A percentile compares a stretch with the other conserved stretches of the same genome.
phyloP scores from a whole-genome alignment of 2,329 filamentous ascomycete genomes.

The Thelonectria olida region DNA sequence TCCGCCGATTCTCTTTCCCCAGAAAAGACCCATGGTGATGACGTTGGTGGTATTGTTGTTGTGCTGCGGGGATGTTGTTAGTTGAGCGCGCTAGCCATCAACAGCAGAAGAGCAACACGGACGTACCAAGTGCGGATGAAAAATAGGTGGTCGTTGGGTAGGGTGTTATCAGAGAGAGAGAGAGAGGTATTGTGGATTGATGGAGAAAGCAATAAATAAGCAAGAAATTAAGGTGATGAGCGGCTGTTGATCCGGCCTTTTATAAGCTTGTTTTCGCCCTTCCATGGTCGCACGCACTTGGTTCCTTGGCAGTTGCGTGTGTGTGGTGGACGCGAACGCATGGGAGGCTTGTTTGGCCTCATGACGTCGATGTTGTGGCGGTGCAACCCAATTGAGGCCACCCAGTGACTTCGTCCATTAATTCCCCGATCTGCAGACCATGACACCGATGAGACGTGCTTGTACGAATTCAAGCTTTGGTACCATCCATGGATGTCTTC shows the following conservation, averaged over 20 bases:
- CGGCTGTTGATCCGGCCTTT: constrained; percentile 32
- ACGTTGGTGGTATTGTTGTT: not conserved
- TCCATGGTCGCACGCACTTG: constrained; percentile 17
- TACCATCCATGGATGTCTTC: too few species aligned
- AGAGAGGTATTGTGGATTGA: constrained; percentile 33
- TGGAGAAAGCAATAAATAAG: constrained; percentile 28
- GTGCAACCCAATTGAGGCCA: constrained; percentile 18
- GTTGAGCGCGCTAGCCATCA: not conserved
- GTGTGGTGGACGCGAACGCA: constrained; percentile 27
- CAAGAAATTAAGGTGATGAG: constrained; percentile 32
- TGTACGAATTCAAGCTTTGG: too few species aligned
- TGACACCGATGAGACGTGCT: too few species aligned
- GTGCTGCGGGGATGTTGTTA: constrained; percentile 11
- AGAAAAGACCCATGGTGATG: constrained; percentile 56
- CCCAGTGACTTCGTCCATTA: constrained; percentile 13
- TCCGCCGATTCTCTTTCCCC: constrained; percentile 56
- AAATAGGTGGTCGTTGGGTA: not conserved
- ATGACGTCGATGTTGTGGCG: constrained; percentile 38
- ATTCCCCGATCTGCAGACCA: too few species aligned
- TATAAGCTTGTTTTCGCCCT: constrained; percentile 14
- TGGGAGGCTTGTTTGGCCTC: constrained; percentile 21
- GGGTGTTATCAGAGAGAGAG: constrained; percentile 37
- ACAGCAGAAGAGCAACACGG: too few species aligned
- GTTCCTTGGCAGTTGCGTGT: constrained; percentile 30
- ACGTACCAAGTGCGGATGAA: not conserved